Evolutionary conservation across 768 basidiomycete species (phyloP).

Genomic region (Tulasnella sp.): DNA sequence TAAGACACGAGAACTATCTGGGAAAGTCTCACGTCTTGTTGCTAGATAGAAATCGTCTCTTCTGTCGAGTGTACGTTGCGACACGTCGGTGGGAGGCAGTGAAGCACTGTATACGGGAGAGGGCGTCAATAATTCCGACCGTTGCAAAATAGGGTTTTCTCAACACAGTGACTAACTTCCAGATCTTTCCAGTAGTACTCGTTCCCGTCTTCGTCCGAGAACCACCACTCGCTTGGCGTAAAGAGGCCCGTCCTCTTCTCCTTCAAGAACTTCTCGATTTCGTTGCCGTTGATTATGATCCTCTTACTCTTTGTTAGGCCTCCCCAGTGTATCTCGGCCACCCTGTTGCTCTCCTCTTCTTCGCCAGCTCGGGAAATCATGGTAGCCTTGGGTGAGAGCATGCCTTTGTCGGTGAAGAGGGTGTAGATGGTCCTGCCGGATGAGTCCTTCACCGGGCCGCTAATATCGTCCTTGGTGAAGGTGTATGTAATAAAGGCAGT

Average conservation of each 20-base stretch:
- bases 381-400: neutral
- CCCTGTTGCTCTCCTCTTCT: neutral
- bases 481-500: neutral
- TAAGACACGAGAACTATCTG: neutral
- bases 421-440: neutral
- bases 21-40: neutral
- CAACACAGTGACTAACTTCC: neutral
- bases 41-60: neutral
- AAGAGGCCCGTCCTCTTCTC: neutral
- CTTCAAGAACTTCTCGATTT: neutral
- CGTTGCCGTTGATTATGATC: neutral
- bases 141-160: too few species aligned
- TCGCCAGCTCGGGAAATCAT: neutral
- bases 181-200: neutral
- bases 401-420: neutral
- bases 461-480: neutral
- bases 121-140: neutral
- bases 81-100: neutral
- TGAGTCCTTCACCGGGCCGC: neutral
- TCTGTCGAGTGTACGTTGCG: neutral
- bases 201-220: slow-evolving; percentile 5
- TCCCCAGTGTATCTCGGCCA: neutral
- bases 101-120: neutral
- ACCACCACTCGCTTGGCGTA: neutral
- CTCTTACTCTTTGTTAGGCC: neutral